phyloP scores from a whole-genome alignment of 352 stramenopile species.

The Pythium oligandrum region DNA sequence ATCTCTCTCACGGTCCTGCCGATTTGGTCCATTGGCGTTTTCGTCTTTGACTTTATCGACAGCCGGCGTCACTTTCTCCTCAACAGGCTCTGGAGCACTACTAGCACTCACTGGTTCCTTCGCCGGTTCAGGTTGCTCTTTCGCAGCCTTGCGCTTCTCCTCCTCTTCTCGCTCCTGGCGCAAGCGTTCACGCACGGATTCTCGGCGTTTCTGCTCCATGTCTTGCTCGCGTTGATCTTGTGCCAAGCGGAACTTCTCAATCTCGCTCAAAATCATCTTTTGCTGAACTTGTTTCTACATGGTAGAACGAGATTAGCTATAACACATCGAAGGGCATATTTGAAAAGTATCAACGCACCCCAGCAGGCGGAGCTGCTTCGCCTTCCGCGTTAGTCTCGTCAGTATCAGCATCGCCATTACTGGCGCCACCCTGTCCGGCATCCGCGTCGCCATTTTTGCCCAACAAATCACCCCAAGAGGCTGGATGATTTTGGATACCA shows the following conservation, averaged over 20 bases:
- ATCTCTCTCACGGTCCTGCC: slow-evolving; percentile 4
- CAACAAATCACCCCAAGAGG: slow-evolving; percentile 28
- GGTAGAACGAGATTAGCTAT: not conserved
- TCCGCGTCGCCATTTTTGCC: slow-evolving; percentile 1
- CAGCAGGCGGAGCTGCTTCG: slow-evolving; percentile 5
- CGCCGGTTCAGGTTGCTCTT: not conserved
- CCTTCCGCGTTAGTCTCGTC: slow-evolving; percentile 1
- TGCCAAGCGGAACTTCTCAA: slow-evolving; percentile 40
- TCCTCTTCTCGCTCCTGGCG: slow-evolving; percentile 23
- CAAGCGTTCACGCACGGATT: slow-evolving; percentile 24
- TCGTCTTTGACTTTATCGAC: slow-evolving; percentile 4
- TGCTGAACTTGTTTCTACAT: slow-evolving; percentile 24
- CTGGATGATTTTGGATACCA: slow-evolving; percentile 30
- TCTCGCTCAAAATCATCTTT: slow-evolving; percentile 38
- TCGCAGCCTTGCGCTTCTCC: slow-evolving; percentile 11
- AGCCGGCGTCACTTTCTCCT: slow-evolving; percentile 3
- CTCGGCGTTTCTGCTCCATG: slow-evolving; percentile 23
- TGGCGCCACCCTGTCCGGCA: no score
- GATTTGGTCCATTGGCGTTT: no score
- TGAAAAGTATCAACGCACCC: no score
- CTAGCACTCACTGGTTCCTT: not conserved
- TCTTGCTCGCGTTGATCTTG: slow-evolving; percentile 36
- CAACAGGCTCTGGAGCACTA: not conserved
- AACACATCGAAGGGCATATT: no score
- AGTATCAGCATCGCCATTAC: not conserved